Evolutionary conservation across 108 stramenopile species (phyloP), one percentile per base, ranked within the genome.

Genomic region (Parmales sp.): DNA sequence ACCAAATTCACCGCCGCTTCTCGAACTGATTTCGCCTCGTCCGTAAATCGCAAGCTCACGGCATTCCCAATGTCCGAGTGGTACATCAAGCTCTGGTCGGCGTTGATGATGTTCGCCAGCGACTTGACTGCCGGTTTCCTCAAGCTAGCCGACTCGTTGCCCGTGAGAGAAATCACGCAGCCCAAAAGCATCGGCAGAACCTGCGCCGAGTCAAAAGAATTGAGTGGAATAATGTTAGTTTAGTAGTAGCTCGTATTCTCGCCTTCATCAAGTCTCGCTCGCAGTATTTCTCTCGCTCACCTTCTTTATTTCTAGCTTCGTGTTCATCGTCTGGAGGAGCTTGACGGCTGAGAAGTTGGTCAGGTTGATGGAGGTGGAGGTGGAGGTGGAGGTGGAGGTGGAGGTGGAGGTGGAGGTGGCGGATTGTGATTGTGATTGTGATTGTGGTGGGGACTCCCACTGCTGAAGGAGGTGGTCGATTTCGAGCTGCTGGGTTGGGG

Each of bases 1-100:
- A 96, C 93, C 25, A 96, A 75, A 28, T 85, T 79, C 3, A 96
- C 89, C 0, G 90, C 89, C 9, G 92, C 95, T 71, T 96, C 92
- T 36, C 95, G 75, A 34, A 96, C 95, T 19, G 90, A 91, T 16
- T 90, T 93, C 5, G 92, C 78, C 37, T 91, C 91, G 71, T 96
- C 95, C 7, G 82, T 75, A 54, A 96, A 90, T 39, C 95, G 81
- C 16, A 74, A 73, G 13, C 83, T 78, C 0, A 94, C 92, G 29
- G 90, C 85, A 9, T 89, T 82, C 50, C 72, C 69, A 11, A 93
- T 75, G 6, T 69, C 65, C 9, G 76, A 76, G 41, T 87, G 82
- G 7, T 76, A 50, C 93, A 96, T 94, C 37, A 94, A 63, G 19
- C 72, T 73, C 0, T 85, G 81, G 71, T 93, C 92, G 1, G 81